Percentiles rank a stretch among this genome's conserved stretches.
phyloP scores from a whole-genome alignment of 305 asterid genomes.

The Fraxinus angustifolia region DNA sequence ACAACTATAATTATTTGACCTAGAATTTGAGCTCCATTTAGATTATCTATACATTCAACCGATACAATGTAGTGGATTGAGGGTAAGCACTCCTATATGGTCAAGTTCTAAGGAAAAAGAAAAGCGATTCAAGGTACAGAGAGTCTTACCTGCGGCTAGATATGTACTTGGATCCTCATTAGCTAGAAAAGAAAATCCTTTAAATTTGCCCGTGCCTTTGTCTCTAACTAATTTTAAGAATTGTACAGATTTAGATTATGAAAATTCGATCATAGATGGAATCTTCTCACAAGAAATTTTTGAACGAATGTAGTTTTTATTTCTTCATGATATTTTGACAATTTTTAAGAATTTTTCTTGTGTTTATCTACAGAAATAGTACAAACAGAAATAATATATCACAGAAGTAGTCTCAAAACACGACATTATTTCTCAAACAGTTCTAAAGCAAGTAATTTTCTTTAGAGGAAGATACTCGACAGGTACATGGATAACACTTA shows the following conservation, averaged over 20 bases:
- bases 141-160: slow-evolving; percentile 74
- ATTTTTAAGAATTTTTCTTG: not conserved
- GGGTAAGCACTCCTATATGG: not conserved
- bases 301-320: not conserved
- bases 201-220: slow-evolving; percentile 79
- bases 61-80: not conserved
- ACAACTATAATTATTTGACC: slow-evolving; percentile 25
- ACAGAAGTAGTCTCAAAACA: not conserved
- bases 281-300: not conserved
- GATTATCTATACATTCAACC: slow-evolving; percentile 48
- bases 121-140: slow-evolving; percentile 2
- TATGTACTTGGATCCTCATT: slow-evolving; percentile 88
- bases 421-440: slow-evolving; percentile 25
- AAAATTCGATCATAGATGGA: not conserved
- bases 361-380: too few relatives aligned
- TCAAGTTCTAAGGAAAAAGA: not conserved
- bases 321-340: not conserved
- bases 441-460: slow-evolving; percentile 64
- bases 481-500: slow-evolving; percentile 56
- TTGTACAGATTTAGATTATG: not conserved
- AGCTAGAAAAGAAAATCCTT: slow-evolving; percentile 78
- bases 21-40: slow-evolving; percentile 71
- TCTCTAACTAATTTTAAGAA: slow-evolving; percentile 61
- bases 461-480: slow-evolving; percentile 65
- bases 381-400: not conserved